phyloP scores from a whole-genome alignment of 179 eudicot genomes.

The Spinacia oleracea region DNA sequence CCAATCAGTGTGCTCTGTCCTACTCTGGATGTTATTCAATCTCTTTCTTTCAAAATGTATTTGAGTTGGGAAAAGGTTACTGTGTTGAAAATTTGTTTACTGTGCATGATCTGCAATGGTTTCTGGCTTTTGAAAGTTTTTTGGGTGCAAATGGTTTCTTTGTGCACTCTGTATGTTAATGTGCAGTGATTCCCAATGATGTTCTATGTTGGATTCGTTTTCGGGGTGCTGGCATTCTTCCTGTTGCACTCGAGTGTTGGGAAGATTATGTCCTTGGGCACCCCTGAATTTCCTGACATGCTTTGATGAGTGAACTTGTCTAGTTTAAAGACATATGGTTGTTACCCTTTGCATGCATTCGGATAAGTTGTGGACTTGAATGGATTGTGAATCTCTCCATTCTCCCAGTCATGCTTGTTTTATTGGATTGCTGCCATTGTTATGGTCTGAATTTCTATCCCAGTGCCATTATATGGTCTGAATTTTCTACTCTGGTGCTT shows the following conservation, averaged over 20 bases:
- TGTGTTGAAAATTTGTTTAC: no score
- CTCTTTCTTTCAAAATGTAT: no score
- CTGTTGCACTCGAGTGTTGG: neutral
- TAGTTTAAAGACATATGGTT: conserved; percentile 17
- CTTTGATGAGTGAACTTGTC: conserved; percentile 4
- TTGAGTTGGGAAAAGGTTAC: no score
- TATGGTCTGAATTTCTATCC: conserved; percentile 54
- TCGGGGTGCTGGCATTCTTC: neutral
- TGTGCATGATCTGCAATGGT: neutral
- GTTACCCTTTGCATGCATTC: conserved; percentile 2
- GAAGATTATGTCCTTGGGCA: neutral
- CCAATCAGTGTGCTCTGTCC: no score
- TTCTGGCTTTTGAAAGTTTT: neutral
- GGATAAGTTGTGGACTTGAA: conserved; percentile 19
- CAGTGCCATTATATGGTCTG: conserved; percentile 63
- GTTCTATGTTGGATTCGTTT: neutral
- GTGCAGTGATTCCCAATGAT: neutral
- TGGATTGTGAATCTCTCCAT: conserved; percentile 20
- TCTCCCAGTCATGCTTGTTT: conserved; percentile 40
- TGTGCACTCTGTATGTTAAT: neutral
- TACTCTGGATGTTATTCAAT: no score
- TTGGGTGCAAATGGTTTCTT: neutral
- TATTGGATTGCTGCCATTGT: conserved; percentile 30
- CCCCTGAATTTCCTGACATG: conserved; percentile 5
- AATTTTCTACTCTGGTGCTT: conserved; percentile 69